Base-by-base conservation (phyloP, 805 yeast genomes). In the Sporopachydermia quercuum region DNA sequence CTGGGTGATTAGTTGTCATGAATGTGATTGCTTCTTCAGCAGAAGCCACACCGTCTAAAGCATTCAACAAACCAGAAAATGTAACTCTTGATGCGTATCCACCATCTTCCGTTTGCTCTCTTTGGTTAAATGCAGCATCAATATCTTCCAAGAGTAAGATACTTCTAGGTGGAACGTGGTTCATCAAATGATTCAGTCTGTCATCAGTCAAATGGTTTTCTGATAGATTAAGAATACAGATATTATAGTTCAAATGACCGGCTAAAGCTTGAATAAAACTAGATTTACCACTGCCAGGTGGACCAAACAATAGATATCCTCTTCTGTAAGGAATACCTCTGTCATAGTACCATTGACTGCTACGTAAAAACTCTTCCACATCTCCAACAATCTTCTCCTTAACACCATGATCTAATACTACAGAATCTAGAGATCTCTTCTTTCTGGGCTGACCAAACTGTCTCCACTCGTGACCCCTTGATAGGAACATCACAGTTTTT, bases 391-490 rank as follows among this genome's bases (percentile, higher is more conserved):
- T 74, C 5, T 55, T 48, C 42, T 79, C 82, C 44, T 76, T 76
- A 39, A 91, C 66, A 2, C 83, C 86, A 16, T 68, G 57, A 56
- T 86, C 97, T 40, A 91, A 62, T 17, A 91, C 76, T 13, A 91
- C 98, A 4, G 94, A 81, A 3, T 81, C 89, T 33, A 89, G 60
- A 18, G 79, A 60, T 49, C 98, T 68, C 60, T 89, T 89, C 50
- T 77, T 78, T 45, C 96, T 70, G 1, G 98, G 97, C 54, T 78
- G 87, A 2, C 98, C 98, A 63, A 91, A 91, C 3, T 94, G 94
- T 52, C 97, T 68, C 98, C 98, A 91, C 53, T 91, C 98, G 18
- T 95, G 95, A 1, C 97, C 98, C 84, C 91, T 89, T 6, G 95
- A 81, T 3, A 96, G 84, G 57, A 73, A 91, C 3, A 91, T 62